Evolutionary conservation across 2,329 filamentous ascomycete species (phyloP).

Genomic region (Xylaria sp.): DNA sequence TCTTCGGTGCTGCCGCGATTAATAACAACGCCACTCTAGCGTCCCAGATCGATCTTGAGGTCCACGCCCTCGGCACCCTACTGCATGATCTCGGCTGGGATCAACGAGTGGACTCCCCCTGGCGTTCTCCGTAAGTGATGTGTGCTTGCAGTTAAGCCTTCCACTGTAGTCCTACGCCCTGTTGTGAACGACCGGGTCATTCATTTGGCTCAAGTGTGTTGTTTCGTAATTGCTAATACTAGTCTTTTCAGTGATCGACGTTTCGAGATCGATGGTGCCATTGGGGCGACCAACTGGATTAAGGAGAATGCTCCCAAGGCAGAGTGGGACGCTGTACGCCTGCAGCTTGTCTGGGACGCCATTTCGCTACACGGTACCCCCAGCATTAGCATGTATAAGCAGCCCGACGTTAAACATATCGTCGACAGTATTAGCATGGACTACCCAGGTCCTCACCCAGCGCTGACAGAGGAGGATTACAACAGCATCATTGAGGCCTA

Average conservation of each 20-base stretch:
- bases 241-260: slow-evolving; percentile 36
- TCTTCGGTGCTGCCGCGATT: slow-evolving; percentile 41
- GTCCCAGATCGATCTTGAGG: slow-evolving; percentile 39
- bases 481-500: slow-evolving; percentile 31
- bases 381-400: slow-evolving; percentile 42
- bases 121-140: slow-evolving; percentile 9
- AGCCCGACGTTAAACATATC: slow-evolving; percentile 35
- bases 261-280: slow-evolving; percentile 44
- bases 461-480: slow-evolving; percentile 39
- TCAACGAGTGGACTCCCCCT: slow-evolving; percentile 34
- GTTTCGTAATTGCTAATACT: not conserved
- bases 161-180: not conserved
- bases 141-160: not conserved
- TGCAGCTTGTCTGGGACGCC: slow-evolving; percentile 42
- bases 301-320: slow-evolving; percentile 29
- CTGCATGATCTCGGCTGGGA: slow-evolving; percentile 45
- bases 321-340: slow-evolving; percentile 38
- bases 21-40: slow-evolving; percentile 38
- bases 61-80: slow-evolving; percentile 40
- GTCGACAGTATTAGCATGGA: slow-evolving; percentile 40
- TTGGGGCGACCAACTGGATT: slow-evolving; percentile 39
- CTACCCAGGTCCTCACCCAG: slow-evolving; percentile 34
- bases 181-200: not conserved
- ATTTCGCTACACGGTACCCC: slow-evolving; percentile 43
- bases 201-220: not conserved